Evolutionary conservation across 192 early-diverging fungal species (phyloP), one percentile per base, ranked within the genome.

Genomic region (Powellomyces hirtus): DNA sequence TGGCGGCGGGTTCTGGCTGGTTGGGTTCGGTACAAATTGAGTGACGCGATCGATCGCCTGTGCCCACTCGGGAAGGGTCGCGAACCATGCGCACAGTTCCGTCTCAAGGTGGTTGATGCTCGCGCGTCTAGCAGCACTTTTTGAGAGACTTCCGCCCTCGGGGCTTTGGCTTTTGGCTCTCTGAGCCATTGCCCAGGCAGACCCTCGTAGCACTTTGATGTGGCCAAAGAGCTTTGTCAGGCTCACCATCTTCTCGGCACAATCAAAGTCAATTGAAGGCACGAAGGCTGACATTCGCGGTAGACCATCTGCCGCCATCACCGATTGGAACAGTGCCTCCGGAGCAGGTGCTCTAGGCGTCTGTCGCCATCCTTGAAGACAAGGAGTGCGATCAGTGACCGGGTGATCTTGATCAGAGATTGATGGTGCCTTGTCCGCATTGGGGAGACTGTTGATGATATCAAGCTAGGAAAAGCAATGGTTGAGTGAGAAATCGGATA

Each of bases 201-300:
- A 40, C 13, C 67, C 67, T 22, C 67, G n/a, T 24, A 59, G 29
- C 27, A 26, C 30, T 24, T 61, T 62, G 13, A 62, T 62, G 22
- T 38, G n/a, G 31, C 35, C 50, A 30, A 53, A 62, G 16, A 71
- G 14, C 38, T 38, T 49, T 10, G 60, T 55, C 50, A 71, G 52
- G 13, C 60, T 20, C 1, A 45, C 45, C 27, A 51, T 71, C 46
- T n/a, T 13, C 16, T 71, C 69, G n/a, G 61, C 52, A 0, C 37
- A 20, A 33, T 71, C 69, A n/a, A 71, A 63, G 44, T 71, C 69
- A 8, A 38, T 38, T 26, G 53, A 59, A 22, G 69, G 69, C 1
- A 55, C 61, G 38, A 71, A 71, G 16, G 69, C 59, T 16, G 26
- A 29, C 31, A 71, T 29, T 13, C 50, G 14, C 1, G 69, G 69